These are phyloP conservation scores for Pseudogymnoascus sp. DNA, from an alignment of 2,329 filamentous ascomycete species.

Conservation along the genomic window DNA sequence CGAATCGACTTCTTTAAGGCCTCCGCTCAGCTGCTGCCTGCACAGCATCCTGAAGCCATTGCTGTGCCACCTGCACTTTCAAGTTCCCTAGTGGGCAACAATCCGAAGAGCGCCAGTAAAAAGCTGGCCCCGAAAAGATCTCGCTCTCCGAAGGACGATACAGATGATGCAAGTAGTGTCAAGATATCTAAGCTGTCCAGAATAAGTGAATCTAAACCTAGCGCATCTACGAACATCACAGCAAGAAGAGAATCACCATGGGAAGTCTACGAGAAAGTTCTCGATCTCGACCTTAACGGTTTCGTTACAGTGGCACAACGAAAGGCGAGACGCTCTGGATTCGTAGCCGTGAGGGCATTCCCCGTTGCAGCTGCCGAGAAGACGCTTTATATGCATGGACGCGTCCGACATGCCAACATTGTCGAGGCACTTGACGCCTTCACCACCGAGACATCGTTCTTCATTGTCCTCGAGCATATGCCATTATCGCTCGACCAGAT, in stretches of 20 bases:
- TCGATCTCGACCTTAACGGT: slow-evolving; percentile 12
- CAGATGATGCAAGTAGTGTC: not conserved
- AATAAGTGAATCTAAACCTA: not conserved
- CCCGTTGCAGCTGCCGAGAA: slow-evolving; percentile 9
- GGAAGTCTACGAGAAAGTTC: slow-evolving; percentile 14
- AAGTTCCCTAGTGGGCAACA: not conserved
- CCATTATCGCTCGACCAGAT: not conserved
- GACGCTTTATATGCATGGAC: slow-evolving; percentile 13
- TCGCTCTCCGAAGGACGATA: not conserved
- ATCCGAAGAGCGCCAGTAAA: not conserved
- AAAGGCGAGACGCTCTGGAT: slow-evolving; percentile 9
- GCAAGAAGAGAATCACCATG: slow-evolving; percentile 8
- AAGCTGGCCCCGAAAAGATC: not conserved
- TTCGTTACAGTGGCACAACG: slow-evolving; percentile 12
- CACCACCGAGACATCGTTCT: not conserved
- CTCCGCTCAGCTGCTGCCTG: not conserved
- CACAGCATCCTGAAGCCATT: not conserved
- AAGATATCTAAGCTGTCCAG: not conserved
- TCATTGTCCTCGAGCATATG: slow-evolving; percentile 2
- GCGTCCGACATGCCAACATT: slow-evolving; percentile 15
- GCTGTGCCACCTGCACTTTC: not conserved
- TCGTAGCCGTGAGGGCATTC: slow-evolving; percentile 18
- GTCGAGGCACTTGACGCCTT: slow-evolving; percentile 17
- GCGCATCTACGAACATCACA: not conserved
- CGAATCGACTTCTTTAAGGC: not conserved